Percentiles rank a stretch among this genome's conserved stretches.
Evolutionary conservation across 1,139 yeast species (phyloP).

Genomic region (Hansenula sp.): DNA sequence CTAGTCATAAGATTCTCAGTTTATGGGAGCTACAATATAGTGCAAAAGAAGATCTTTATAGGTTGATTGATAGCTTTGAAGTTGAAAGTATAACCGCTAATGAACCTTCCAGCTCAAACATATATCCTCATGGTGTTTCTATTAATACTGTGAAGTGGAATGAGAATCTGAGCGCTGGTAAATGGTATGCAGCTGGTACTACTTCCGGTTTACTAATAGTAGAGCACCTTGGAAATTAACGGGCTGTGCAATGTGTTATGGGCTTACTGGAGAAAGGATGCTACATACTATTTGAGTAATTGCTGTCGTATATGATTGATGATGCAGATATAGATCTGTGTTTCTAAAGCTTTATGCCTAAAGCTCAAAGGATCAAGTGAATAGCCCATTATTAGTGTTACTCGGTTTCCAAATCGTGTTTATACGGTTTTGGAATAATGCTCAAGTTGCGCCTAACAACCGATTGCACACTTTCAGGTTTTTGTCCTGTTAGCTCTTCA

Average conservation of each 20-base stretch:
- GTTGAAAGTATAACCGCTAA: slow-evolving; percentile 23
- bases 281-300: no score
- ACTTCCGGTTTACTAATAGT: slow-evolving; percentile 63
- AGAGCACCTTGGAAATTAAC: neutral
- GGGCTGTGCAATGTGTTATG: neutral
- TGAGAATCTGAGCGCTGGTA: slow-evolving; percentile 45
- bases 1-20: slow-evolving; percentile 26
- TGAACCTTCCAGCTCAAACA: slow-evolving; percentile 26
- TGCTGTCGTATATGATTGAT: no score
- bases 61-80: slow-evolving; percentile 31
- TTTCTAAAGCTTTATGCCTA: no score
- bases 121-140: slow-evolving; percentile 51
- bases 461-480: no score
- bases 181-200: slow-evolving; percentile 63
- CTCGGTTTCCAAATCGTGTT: no score
- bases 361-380: no score
- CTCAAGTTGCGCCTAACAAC: no score
- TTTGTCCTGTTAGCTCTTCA: no score
- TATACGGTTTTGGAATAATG: no score
- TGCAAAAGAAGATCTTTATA: slow-evolving; percentile 28
- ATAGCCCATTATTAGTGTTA: no score
- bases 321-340: no score
- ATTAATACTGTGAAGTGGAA: slow-evolving; percentile 63
- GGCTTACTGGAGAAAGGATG: no score
- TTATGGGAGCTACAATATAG: slow-evolving; percentile 39